Evolutionary conservation across 305 asterid species (phyloP).

Genomic region (Rubia peregrina): DNA sequence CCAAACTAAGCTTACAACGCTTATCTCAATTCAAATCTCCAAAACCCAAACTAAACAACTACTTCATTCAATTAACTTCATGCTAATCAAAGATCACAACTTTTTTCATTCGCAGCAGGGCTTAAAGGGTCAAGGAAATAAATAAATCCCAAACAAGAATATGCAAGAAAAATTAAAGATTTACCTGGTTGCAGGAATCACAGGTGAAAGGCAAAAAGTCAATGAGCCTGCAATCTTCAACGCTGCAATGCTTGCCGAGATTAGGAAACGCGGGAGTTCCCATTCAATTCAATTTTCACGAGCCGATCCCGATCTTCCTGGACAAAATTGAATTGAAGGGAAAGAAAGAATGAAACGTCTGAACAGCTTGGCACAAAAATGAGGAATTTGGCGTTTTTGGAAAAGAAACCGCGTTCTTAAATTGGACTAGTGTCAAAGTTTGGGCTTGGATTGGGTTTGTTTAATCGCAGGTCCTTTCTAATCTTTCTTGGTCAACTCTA

Average conservation of each 20-base stretch:
- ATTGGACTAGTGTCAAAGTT: background rate
- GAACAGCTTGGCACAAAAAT: background rate
- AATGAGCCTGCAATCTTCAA: conserved; percentile 75
- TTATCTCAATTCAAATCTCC: background rate
- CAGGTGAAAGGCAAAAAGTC: conserved; percentile 95
- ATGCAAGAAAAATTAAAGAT: background rate
- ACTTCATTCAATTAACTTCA: background rate
- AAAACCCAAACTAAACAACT: background rate
- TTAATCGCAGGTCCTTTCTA: background rate
- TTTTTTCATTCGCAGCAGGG: background rate
- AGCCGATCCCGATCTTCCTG: conserved; percentile 3
- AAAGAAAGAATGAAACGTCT: conserved; percentile 4
- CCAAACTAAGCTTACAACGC: background rate
- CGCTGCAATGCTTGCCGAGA: conserved; percentile 86
- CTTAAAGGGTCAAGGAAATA: background rate
- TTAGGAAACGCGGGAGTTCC: conserved; percentile 86
- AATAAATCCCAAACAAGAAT: background rate
- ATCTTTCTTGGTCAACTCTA: background rate
- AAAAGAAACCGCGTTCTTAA: background rate
- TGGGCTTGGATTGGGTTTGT: background rate
- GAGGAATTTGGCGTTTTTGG: background rate
- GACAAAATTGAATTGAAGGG: conserved; percentile 9
- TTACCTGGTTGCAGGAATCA: conserved; percentile 78
- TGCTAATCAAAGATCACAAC: background rate
- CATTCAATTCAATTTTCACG: conserved; percentile 28